These are phyloP conservation scores for Diaporthe sp. DNA, from an alignment of 2,329 filamentous ascomycete species.

Conservation along the genomic window DNA sequence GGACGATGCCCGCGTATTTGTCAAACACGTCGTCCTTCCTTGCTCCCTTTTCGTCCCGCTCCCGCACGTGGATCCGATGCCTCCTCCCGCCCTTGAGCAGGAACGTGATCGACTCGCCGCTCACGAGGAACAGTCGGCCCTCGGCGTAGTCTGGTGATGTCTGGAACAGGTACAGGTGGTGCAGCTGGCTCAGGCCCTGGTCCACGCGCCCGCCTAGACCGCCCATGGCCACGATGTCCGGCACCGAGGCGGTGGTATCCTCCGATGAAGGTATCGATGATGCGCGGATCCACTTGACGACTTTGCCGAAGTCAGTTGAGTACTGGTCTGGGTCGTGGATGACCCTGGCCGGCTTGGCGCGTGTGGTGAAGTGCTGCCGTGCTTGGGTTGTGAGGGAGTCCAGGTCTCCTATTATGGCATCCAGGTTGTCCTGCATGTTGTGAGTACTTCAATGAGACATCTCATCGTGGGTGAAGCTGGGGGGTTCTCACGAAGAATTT, in stretches of 20 bases:
- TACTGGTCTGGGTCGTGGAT: constrained; percentile 84
- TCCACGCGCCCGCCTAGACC: constrained; percentile 92
- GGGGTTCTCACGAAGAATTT: constrained; percentile 52
- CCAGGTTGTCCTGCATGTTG: constrained; percentile 65
- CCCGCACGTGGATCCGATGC: constrained; percentile 77
- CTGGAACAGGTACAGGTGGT: constrained; percentile 82
- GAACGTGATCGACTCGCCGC: constrained; percentile 85
- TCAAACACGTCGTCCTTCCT: constrained; percentile 70
- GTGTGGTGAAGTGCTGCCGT: constrained; percentile 73
- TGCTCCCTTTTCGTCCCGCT: constrained; percentile 48
- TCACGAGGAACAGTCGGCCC: constrained; percentile 82
- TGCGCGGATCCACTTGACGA: constrained; percentile 70
- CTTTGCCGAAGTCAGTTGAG: constrained; percentile 93
- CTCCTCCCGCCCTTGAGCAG: constrained; percentile 76
- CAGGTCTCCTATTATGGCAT: constrained; percentile 88
- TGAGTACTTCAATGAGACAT: not conserved
- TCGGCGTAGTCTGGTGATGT: constrained; percentile 60
- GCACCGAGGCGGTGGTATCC: constrained; percentile 36
- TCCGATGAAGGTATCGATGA: not conserved
- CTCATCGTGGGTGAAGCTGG: not conserved
- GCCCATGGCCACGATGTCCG: constrained; percentile 84
- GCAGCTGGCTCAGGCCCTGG: constrained; percentile 89
- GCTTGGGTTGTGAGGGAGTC: constrained; percentile 81
- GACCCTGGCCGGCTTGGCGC: constrained; percentile 66
- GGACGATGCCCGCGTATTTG: constrained; percentile 88